Base-by-base conservation (phyloP, 306 rosid species). In the Cucumis hystrix region DNA sequence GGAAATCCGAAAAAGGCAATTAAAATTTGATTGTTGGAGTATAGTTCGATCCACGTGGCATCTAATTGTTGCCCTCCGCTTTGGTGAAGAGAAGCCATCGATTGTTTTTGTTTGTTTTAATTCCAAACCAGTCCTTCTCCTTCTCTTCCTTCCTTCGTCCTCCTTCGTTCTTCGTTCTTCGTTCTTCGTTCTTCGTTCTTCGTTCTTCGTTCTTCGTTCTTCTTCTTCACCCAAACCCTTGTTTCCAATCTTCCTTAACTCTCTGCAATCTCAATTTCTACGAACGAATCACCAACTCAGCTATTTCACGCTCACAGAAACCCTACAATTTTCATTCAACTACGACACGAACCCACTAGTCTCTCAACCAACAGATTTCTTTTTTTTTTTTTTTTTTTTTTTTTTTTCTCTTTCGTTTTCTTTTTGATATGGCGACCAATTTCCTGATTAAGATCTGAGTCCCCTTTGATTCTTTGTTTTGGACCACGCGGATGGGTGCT, bases 401-500 rank as follows among this genome's bases (percentile, higher is more conserved):
- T 18, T 1, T 51, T 51, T 51, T 15, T 1, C 6, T 51, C 6
- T 51, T 13, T 12, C 6, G 3, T 28, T 28, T 28, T 49, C 15
- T 6, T 18, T 55, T 28, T 28, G 3, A 25, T 30, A 72, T 72
- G 76, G 76, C 43, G 28, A 16, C 28, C 60, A 28, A 28, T 72
- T 72, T 72, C 76, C 21, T 16, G 25, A 51, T 69, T 30, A n/a
- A 57, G 95, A 90, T 92, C 90, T 87, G 85, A 85, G 81, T 79
- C 57, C 72, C 59, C 59, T 23, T 65, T 40, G 66, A 85, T 79
- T 87, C 76, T 77, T 81, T 58, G 58, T 65, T 67, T 66, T 86
- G 82, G 65, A 86, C 83, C 83, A 64, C 80, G 81, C 79, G 77
- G 21, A 92, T 96, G 99, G 99, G 99, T 87, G 97, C 96, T 68